Base-by-base conservation (phyloP, 1,284 basidiomycete species). In the Clitocybe nebularis region DNA sequence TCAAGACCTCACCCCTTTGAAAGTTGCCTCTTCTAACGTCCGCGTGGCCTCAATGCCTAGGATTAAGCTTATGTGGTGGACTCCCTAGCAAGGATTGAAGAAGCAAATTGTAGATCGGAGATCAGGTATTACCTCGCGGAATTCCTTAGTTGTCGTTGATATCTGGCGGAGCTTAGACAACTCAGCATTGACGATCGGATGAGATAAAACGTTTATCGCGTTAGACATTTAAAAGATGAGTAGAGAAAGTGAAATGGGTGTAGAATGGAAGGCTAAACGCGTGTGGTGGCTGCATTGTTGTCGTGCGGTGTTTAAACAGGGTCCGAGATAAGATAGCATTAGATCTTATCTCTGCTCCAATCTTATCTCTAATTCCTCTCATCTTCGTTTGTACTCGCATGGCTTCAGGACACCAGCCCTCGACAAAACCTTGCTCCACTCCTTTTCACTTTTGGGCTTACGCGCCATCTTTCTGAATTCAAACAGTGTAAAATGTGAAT, bases 381-480 rank as follows among this genome's bases (percentile, higher is more conserved):
- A 98, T 58, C 95, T 78, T 57, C 91, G 80, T 67, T 99, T 99
- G 65, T 99, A 99, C 63, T 98, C 89, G 66, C 96, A 99, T 22
- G 93, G 87, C 61, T 93, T 92, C 46, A 99, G 71, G 28, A 84
- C 62, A 50, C 71, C 63, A 11, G 87, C 84, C 53, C 75, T 74
- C 14, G 68, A 63, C 43, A 82, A 55, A 19, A 93, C 58, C 36
- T 69, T 72, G n/a, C 65, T 60, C 83, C 84, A 89, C 29, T 84
- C 81, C 48, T 77, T 69, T 44, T 84, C 72, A 7, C 67, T 67
- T 45, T 75, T 74, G 17, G 58, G 51, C 46, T 65, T 63, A 29
- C 72, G 65, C 1, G 74, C 56, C 3, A 75, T 62, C 64, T 93
- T 95, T 50, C 68, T 72, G 64, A 96, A 95, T 40, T 85, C 82